Percentiles rank a stretch among this genome's conserved stretches.
These are phyloP conservation scores for Penicillium sp. DNA, from an alignment of 2,329 filamentous ascomycete species.

Conservation along the genomic window DNA sequence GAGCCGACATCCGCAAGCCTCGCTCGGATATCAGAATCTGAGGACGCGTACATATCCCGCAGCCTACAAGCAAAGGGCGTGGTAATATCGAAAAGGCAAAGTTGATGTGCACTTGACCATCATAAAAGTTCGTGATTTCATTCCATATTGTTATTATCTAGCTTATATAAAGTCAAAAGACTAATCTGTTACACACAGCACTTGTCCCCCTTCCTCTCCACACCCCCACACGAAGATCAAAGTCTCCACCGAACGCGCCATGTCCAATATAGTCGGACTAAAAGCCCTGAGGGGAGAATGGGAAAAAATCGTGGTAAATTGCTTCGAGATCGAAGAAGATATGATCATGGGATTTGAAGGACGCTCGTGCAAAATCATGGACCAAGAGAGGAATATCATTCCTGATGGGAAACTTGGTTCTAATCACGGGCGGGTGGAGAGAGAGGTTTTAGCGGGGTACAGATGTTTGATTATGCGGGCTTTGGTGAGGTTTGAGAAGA, in stretches of 20 bases:
- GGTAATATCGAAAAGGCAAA: not conserved
- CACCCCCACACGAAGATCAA: not conserved
- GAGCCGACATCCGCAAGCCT: not conserved
- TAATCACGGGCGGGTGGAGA: too few relatives aligned
- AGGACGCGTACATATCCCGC: not conserved
- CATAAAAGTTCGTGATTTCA: not conserved
- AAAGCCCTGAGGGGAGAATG: too few relatives aligned
- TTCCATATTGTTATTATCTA: not conserved
- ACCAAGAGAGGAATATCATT: too few relatives aligned
- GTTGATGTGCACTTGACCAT: not conserved
- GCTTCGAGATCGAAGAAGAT: too few relatives aligned
- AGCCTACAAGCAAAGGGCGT: not conserved
- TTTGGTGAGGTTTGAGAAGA: too few relatives aligned
- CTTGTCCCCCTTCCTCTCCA: not conserved
- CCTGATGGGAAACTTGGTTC: too few relatives aligned
- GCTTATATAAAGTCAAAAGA: not conserved
- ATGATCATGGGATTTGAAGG: too few relatives aligned
- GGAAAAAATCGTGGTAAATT: too few relatives aligned
- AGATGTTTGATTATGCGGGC: too few relatives aligned
- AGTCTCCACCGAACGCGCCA: not conserved
- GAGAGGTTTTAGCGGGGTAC: too few relatives aligned
- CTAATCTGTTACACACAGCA: not conserved
- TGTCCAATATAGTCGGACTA: not conserved
- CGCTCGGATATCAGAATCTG: not conserved
- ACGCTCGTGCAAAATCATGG: too few relatives aligned